Percentiles rank a stretch among this genome's conserved stretches.
These are phyloP conservation scores for Raddia distichophylla DNA, from an alignment of 176 grass and related monocot genomes.

Conservation along the genomic window DNA sequence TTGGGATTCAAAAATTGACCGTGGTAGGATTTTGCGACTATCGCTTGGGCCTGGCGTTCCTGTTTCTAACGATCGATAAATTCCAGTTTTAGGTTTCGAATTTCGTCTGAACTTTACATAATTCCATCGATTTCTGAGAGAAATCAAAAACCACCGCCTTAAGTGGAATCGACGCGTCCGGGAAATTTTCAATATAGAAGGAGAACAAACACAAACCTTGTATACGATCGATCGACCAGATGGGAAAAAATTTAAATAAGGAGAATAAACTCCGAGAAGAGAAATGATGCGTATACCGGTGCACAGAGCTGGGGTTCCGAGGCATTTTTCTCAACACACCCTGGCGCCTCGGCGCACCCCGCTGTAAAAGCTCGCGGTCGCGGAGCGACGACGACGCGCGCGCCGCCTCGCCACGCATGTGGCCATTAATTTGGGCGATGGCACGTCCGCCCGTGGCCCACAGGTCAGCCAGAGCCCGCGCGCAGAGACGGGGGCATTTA, in stretches of 20 bases:
- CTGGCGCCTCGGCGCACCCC: slow-evolving; percentile 36
- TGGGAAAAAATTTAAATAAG: not conserved
- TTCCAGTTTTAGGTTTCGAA: too few species aligned
- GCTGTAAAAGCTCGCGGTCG: slow-evolving; percentile 41
- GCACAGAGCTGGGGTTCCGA: not conserved
- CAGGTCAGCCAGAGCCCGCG: not conserved
- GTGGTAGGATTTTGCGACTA: too few species aligned
- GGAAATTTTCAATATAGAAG: too few species aligned
- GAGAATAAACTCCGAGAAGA: not conserved
- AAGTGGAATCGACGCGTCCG: too few species aligned
- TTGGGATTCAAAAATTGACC: too few species aligned
- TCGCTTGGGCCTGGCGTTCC: too few species aligned
- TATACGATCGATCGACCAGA: not conserved
- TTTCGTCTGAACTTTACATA: too few species aligned
- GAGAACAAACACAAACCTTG: too few species aligned
- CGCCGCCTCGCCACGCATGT: slow-evolving; percentile 37
- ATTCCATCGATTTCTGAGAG: too few species aligned
- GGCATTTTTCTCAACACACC: slow-evolving; percentile 16
- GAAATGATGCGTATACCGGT: not conserved
- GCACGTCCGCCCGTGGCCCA: slow-evolving; percentile 20
- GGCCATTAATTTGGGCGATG: slow-evolving; percentile 22
- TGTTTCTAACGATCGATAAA: too few species aligned
- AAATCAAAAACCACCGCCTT: too few species aligned
- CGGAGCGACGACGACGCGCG: too few species aligned
- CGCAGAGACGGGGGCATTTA: not conserved